A percentile compares a stretch with the other conserved stretches of the same genome.
Evolutionary conservation across 2,329 filamentous ascomycete genomes (phyloP).

Genomic region (Xylaria sp.): DNA sequence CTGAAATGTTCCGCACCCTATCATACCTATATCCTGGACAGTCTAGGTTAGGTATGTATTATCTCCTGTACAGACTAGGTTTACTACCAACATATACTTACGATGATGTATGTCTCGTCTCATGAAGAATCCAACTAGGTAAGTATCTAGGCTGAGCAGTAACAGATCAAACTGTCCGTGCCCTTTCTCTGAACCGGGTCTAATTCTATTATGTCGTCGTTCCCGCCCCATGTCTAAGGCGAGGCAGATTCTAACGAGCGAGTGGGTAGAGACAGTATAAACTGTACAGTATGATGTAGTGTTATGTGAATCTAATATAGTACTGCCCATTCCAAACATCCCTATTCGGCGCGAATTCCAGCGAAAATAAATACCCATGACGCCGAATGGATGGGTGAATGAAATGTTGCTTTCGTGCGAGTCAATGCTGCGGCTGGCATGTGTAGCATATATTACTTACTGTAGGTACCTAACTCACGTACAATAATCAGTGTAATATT

Average conservation of each 20-base stretch:
- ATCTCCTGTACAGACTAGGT: not conserved
- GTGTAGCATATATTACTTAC: no score
- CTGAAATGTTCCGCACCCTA: conserved; percentile 7
- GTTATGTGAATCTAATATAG: not conserved
- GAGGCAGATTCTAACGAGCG: not conserved
- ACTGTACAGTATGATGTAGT: not conserved
- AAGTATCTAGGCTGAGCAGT: not conserved
- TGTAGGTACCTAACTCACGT: no score
- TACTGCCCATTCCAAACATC: not conserved
- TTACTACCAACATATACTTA: no score
- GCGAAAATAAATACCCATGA: no score
- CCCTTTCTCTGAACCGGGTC: not conserved
- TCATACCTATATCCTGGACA: not conserved
- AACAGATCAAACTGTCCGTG: conserved; percentile 9
- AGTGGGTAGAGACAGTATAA: not conserved
- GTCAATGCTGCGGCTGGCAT: no score
- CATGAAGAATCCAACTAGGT: not conserved
- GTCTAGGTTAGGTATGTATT: not conserved
- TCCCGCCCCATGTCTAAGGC: conserved; percentile 2
- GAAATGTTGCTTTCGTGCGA: no score
- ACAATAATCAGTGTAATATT: no score
- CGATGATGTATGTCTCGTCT: conserved; percentile 8
- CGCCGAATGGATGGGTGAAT: no score
- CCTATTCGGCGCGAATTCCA: no score
- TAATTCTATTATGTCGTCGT: no score